These are phyloP conservation scores for Micromonas commoda DNA, from an alignment of 139 green algal genomes.

Conservation along the genomic window DNA sequence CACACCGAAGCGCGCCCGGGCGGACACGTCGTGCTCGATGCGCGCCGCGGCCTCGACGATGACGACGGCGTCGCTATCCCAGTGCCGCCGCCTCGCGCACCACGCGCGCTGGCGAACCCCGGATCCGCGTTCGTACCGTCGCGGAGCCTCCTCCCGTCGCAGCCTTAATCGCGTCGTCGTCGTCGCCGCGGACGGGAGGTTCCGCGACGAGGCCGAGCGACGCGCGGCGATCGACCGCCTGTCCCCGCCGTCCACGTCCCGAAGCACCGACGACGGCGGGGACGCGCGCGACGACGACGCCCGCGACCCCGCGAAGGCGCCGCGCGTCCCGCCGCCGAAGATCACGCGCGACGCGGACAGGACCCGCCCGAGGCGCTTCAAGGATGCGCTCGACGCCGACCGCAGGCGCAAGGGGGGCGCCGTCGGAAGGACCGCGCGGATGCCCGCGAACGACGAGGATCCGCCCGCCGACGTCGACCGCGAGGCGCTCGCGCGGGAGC, in stretches of 20 bases:
- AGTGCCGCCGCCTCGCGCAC: no score
- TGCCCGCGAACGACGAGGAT: background rate
- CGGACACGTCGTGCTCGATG: background rate
- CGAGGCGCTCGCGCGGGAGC: background rate
- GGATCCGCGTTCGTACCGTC: no score
- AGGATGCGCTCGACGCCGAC: background rate
- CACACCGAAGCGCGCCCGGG: no score
- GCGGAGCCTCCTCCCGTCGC: background rate
- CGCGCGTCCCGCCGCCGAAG: background rate
- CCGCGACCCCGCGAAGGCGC: no score
- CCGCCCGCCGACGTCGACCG: background rate
- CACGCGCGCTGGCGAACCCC: no score
- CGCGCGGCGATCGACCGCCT: background rate
- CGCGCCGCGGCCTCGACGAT: background rate
- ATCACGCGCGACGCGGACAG: no score
- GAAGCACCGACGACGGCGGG: no score
- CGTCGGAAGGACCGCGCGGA: background rate
- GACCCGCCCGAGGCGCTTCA: background rate
- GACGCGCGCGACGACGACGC: background rate
- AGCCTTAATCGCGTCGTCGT: background rate
- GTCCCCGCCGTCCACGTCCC: background rate
- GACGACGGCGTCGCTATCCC: background rate
- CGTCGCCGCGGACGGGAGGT: background rate
- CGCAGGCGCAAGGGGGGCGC: background rate
- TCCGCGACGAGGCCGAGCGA: background rate